Conservation (phyloP, 495 filamentous ascomycete genomes). For the Penicillium mononematosum region DNA sequence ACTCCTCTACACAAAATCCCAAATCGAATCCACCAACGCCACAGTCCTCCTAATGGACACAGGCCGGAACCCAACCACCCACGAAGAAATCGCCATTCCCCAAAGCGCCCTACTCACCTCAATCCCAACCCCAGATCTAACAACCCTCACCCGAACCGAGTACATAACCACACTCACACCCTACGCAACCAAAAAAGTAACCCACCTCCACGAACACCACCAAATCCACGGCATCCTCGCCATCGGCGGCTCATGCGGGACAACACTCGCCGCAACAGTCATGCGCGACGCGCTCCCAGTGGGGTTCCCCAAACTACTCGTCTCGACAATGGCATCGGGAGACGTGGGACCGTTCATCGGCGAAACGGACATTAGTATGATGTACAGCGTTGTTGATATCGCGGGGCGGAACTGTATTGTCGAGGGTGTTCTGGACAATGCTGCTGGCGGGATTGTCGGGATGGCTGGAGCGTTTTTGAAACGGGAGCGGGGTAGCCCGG, state of each 20-base stretch:
- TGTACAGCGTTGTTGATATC: constrained; percentile 69
- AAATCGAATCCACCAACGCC: constrained; percentile 36
- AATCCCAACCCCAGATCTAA: not conserved
- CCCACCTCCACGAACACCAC: constrained; percentile 28
- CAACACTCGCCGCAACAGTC: constrained; percentile 52
- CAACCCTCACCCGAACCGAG: constrained; percentile 34
- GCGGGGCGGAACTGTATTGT: constrained; percentile 61
- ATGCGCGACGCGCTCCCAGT: constrained; percentile 60
- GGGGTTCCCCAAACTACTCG: constrained; percentile 67
- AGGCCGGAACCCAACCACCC: constrained; percentile 42
- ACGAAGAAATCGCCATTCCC: constrained; percentile 42
- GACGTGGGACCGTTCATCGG: constrained; percentile 58
- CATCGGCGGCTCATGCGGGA: constrained; percentile 59
- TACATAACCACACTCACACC: constrained; percentile 52
- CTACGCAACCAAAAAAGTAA: constrained; percentile 36
- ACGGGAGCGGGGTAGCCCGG: not conserved
- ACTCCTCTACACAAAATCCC: constrained; percentile 54
- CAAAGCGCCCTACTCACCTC: not conserved
- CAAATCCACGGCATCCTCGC: constrained; percentile 55
- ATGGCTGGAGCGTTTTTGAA: constrained; percentile 49
- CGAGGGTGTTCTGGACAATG: constrained; percentile 55
- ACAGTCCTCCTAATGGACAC: constrained; percentile 57
- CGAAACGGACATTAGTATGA: constrained; percentile 66
- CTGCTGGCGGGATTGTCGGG: constrained; percentile 56
- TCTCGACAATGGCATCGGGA: constrained; percentile 64